Conservation (phyloP, 192 early-diverging fungal genomes). For the Coemansia furcata region DNA sequence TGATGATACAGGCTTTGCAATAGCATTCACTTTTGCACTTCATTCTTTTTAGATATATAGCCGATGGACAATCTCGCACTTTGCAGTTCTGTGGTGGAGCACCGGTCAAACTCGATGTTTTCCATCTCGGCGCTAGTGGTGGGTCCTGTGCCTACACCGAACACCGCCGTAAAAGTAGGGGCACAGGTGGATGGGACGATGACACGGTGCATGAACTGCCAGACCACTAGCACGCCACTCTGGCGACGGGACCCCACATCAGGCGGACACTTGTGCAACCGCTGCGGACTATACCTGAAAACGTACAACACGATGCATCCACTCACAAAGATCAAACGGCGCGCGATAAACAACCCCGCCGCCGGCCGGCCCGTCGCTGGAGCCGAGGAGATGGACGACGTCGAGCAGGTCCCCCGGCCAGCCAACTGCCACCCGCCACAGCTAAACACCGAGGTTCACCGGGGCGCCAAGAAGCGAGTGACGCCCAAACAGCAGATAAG, state of each 20-base stretch:
- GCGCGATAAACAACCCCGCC: constrained; percentile 23
- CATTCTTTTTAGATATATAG: neutral
- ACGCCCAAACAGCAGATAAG: constrained; percentile 54
- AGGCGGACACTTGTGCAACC: constrained; percentile 76
- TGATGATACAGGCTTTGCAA: neutral
- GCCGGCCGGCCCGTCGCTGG: constrained; percentile 31
- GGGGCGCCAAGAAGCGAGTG: constrained; percentile 22
- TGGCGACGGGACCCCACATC: constrained; percentile 68
- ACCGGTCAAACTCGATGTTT: constrained; percentile 9
- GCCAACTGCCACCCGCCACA: constrained; percentile 42
- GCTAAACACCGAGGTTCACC: neutral
- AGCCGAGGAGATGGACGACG: constrained; percentile 60
- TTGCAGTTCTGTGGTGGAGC: neutral
- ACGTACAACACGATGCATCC: constrained; percentile 55
- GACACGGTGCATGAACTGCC: constrained; percentile 67
- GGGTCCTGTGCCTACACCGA: neutral
- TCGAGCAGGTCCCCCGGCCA: constrained; percentile 58
- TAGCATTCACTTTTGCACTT: neutral
- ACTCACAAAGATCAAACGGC: constrained; percentile 38
- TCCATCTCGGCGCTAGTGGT: constrained; percentile 30
- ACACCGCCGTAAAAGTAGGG: neutral
- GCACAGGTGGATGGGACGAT: neutral
- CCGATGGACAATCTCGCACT: neutral
- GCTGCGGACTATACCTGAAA: constrained; percentile 62
- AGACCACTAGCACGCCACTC: constrained; percentile 73